Conservation (phyloP, 2,329 filamentous ascomycete genomes). For the Monosporascus sp. region DNA sequence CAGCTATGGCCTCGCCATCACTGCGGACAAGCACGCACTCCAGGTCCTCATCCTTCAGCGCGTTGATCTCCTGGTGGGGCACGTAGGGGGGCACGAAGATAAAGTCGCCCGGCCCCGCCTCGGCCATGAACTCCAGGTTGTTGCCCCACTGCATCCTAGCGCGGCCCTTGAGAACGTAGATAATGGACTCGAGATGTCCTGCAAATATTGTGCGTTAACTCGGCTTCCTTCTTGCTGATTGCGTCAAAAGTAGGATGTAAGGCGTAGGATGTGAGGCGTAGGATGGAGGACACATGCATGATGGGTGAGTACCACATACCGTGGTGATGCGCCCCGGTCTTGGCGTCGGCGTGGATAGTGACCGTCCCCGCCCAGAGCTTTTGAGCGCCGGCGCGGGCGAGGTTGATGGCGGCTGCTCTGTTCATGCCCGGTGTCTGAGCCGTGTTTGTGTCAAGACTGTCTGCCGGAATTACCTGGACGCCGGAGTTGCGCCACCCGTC, state of each 20-base stretch:
- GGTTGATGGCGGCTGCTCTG: conserved; percentile 38
- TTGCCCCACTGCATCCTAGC: conserved; percentile 41
- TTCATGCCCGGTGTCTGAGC: conserved; percentile 39
- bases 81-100: conserved; percentile 41
- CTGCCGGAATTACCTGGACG: conserved; percentile 35
- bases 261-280: too few relatives aligned
- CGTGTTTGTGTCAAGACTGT: conserved; percentile 35
- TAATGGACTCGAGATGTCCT: conserved; percentile 36
- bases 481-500: conserved; percentile 31
- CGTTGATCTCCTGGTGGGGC: conserved; percentile 42
- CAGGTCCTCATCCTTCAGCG: conserved; percentile 32
- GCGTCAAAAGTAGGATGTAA: too few relatives aligned
- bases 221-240: too few relatives aligned
- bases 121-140: conserved; percentile 37
- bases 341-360: conserved; percentile 37
- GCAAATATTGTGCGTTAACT: not conserved
- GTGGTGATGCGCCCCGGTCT: conserved; percentile 40
- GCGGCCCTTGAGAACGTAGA: conserved; percentile 38
- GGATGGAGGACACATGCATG: not conserved
- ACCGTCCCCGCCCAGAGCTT: conserved; percentile 42
- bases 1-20: conserved; percentile 37
- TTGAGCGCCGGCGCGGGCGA: conserved; percentile 36
- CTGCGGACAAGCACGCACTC: conserved; percentile 38
- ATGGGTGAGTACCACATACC: conserved; percentile 11
- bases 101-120: conserved; percentile 40